Conservation (phyloP, 169 alveolate genomes). For the Plasmodium reichenowi region DNA sequence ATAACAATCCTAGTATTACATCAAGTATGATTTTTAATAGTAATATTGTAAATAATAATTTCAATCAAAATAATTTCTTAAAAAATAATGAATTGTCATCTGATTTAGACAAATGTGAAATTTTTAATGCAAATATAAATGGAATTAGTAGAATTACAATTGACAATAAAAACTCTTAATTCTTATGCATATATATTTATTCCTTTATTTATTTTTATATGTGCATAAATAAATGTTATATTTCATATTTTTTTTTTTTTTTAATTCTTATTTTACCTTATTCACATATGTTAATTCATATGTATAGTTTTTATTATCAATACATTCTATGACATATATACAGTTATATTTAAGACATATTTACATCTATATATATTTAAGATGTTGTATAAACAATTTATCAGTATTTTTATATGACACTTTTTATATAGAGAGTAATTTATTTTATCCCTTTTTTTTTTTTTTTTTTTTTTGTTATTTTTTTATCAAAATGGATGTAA, state of each 20-base stretch:
- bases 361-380: no score
- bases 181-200: background rate
- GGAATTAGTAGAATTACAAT: constrained; percentile 71
- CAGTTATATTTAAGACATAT: background rate
- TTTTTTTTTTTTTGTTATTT: constrained; percentile 13
- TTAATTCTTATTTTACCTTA: background rate
- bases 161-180: constrained; percentile 31
- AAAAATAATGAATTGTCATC: constrained; percentile 29
- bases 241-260: no score
- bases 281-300: background rate
- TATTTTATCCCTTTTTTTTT: background rate
- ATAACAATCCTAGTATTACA: background rate
- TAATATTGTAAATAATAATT: background rate
- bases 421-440: background rate
- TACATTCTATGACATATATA: background rate
- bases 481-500: background rate
- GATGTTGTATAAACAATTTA: no score
- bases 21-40: background rate
- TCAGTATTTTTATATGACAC: no score
- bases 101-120: constrained; percentile 64
- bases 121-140: constrained; percentile 68
- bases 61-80: constrained; percentile 3
- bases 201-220: background rate
- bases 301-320: background rate
- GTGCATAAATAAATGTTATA: no score